These are phyloP conservation scores for Wickerhamiella qilinensis DNA, from an alignment of 805 yeast species.

Conservation along the genomic window DNA sequence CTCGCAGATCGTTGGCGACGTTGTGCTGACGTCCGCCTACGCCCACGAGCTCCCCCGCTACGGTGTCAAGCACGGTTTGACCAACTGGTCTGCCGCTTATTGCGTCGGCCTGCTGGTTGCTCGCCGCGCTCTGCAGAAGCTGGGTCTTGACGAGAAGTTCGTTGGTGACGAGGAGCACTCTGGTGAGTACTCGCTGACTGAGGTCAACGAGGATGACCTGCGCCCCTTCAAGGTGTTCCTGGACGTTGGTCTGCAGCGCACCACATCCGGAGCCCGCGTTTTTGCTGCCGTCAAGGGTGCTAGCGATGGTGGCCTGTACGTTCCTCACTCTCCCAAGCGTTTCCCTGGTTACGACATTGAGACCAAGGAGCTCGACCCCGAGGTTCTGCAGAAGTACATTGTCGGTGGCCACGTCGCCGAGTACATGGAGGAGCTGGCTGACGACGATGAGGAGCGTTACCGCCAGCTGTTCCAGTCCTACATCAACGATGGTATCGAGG, in stretches of 20 bases:
- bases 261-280: constrained; percentile 99
- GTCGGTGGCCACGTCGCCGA: constrained; percentile 99
- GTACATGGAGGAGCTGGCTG: constrained; percentile 99
- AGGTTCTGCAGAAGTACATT: constrained; percentile 94
- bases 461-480: constrained; percentile 88
- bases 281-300: constrained; percentile 99
- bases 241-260: constrained; percentile 98
- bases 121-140: constrained; percentile 96
- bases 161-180: constrained; percentile 97
- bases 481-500: constrained; percentile 93
- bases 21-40: constrained; percentile 94
- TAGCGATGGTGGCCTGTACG: constrained; percentile 98
- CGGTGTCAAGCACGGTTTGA: constrained; percentile 96
- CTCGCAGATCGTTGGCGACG: constrained; percentile 92
- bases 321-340: constrained; percentile 99
- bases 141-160: constrained; percentile 97
- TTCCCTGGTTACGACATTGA: constrained; percentile 99
- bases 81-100: constrained; percentile 99
- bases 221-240: constrained; percentile 99
- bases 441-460: constrained; percentile 99
- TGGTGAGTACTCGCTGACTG: constrained; percentile 97
- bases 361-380: constrained; percentile 95
- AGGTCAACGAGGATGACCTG: constrained; percentile 99
- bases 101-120: constrained; percentile 97
- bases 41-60: constrained; percentile 96